Evolutionary conservation across 1,284 basidiomycete genomes (phyloP), one percentile per base, ranked within the genome.

Genomic region (Trametes pubescens): DNA sequence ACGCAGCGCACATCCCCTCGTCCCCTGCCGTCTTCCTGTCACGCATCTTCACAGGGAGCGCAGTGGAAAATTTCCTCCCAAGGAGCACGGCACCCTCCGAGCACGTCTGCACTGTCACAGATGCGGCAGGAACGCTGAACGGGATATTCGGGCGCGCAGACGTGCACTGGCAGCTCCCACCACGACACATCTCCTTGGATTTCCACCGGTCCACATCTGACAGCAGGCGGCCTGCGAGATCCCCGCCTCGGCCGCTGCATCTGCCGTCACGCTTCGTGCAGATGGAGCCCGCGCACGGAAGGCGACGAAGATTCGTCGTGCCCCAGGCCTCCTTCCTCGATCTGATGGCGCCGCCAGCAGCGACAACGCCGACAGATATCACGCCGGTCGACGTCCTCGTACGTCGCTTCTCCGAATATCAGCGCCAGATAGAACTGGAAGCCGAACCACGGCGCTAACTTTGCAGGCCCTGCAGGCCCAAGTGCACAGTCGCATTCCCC

Each of bases 231-330:
- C 53, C 53, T 61, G 60, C 38, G 53, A 61, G 60, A 61, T 61
- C 60, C 53, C 54, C 59, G 52, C 11, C 11, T 18, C 49, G 40
- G 16, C 53, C 26, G 26, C 40, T 38, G 40, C 52, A 60, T 61
- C 60, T 61, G 38, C 54, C 47, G 53, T 61, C 60, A 56, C 60
- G 60, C 60, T 56, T 61, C 60, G 37, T 40, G 24, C n/a, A 44
- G 37, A 61, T 56, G 53, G 53, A 16, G n/a, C 44, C 24, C 22
- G 26, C 7, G 47, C 47, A 18, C 37, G n/a, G 47, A 56, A 51
- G 46, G 40, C 49, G 54, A 57, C 44, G 52, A 57, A 56, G 44
- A 52, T 58, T 58, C 59, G 51, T 58, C 59, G 51, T 38, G 43
- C 35, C 24, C 24, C 56, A 24, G 57, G 14, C 54, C 40, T 38